phyloP scores from a whole-genome alignment of 2,329 filamentous ascomycete genomes.

The Grosmannia huntii region DNA sequence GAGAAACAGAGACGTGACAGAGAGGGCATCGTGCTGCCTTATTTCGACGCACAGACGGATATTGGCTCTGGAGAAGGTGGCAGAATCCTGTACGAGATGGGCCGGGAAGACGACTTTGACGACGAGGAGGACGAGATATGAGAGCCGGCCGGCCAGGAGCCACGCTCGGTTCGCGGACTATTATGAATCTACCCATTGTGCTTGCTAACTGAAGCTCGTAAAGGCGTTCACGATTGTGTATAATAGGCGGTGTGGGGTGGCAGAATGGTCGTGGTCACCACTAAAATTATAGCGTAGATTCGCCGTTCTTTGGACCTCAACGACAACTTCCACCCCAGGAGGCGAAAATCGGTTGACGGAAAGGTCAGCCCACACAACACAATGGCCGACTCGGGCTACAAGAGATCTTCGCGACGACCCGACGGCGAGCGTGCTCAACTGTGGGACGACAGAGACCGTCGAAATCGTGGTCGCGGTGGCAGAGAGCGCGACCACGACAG shows the following conservation, averaged over 20 bases:
- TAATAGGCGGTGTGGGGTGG: background rate
- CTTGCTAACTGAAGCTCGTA: background rate
- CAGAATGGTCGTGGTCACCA: background rate
- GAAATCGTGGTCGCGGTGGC: background rate
- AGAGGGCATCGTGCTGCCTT: conserved; percentile 83
- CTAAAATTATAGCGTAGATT: background rate
- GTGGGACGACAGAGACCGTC: background rate
- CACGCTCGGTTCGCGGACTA: background rate
- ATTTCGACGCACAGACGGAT: conserved; percentile 89
- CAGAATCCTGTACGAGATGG: conserved; percentile 93
- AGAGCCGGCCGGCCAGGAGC: conserved; percentile 4
- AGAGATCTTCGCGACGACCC: conserved; percentile 6
- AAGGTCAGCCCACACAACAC: background rate
- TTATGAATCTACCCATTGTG: background rate
- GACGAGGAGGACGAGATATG: conserved; percentile 66
- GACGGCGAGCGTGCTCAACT: conserved; percentile 5
- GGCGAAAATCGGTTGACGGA: background rate
- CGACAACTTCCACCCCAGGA: background rate
- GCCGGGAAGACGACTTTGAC: conserved; percentile 79
- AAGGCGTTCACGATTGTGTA: background rate
- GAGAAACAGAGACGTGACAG: conserved; percentile 80
- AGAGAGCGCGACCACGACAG: background rate
- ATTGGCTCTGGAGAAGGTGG: conserved; percentile 73
- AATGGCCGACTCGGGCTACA: conserved; percentile 10
- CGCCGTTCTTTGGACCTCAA: background rate